These are phyloP conservation scores for Haplosporangium sp. DNA, from an alignment of 371 early-diverging fungal genomes.

Conservation along the genomic window DNA sequence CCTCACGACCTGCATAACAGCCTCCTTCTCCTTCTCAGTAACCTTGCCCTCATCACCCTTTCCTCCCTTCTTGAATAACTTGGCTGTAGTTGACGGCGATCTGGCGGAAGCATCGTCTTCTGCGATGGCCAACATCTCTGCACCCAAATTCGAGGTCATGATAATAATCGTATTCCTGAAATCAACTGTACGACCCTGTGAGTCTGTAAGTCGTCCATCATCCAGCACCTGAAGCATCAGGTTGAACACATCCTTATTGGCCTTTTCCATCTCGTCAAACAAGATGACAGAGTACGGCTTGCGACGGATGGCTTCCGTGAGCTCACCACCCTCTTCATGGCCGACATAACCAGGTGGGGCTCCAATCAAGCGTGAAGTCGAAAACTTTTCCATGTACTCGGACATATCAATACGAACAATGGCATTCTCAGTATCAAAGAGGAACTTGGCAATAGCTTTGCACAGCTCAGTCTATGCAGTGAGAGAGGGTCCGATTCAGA, in stretches of 20 bases:
- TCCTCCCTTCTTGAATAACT: slow-evolving; percentile 4
- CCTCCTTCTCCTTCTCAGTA: slow-evolving; percentile 51
- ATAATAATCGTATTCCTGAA: slow-evolving; percentile 95
- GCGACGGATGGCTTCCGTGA: slow-evolving; percentile 91
- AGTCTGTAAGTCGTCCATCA: slow-evolving; percentile 91
- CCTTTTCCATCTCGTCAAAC: slow-evolving; percentile 95
- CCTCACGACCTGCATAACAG: slow-evolving; percentile 75
- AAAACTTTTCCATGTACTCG: slow-evolving; percentile 87
- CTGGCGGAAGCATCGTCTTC: slow-evolving; percentile 29
- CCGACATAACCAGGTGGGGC: slow-evolving; percentile 94
- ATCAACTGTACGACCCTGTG: slow-evolving; percentile 85
- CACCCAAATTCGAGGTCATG: slow-evolving; percentile 90
- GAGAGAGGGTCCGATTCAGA: neutral
- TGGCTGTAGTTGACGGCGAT: slow-evolving; percentile 32
- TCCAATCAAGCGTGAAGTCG: slow-evolving; percentile 90
- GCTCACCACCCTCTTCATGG: slow-evolving; percentile 84
- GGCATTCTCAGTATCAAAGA: slow-evolving; percentile 88
- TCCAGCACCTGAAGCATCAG: slow-evolving; percentile 89
- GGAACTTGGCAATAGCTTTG: slow-evolving; percentile 88
- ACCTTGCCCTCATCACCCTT: slow-evolving; percentile 44
- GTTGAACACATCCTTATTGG: slow-evolving; percentile 74
- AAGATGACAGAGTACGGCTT: slow-evolving; percentile 91
- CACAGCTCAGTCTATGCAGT: slow-evolving; percentile 77
- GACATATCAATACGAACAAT: slow-evolving; percentile 94
- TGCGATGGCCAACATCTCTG: slow-evolving; percentile 61